Evolutionary conservation across 768 basidiomycete species (phyloP).

Genomic region (Leucogyrophana mollusca): DNA sequence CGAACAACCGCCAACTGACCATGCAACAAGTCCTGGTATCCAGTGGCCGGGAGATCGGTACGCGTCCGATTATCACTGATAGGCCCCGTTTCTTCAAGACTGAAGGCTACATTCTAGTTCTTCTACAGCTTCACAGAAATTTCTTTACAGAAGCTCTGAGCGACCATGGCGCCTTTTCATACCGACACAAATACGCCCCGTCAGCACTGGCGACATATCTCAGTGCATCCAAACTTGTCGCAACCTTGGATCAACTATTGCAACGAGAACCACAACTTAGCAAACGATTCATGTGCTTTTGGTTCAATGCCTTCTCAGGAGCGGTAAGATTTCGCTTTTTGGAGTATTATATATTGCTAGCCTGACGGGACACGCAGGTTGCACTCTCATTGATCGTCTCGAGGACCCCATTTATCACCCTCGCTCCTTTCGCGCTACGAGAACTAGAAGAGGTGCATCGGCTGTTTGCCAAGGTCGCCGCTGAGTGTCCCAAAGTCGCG

Average conservation of each 20-base stretch:
- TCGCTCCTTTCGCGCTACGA: conserved; percentile 58
- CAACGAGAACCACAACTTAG: conserved; percentile 59
- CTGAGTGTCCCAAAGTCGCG: conserved; percentile 57
- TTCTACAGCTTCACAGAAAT: conserved; percentile 66
- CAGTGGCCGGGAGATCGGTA: conserved; percentile 65
- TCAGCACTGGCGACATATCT: conserved; percentile 71
- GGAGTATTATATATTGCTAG: conserved; percentile 1
- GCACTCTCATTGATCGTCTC: conserved; percentile 65
- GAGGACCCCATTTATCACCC: conserved; percentile 55
- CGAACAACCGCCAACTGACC: conserved; percentile 48
- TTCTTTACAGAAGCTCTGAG: conserved; percentile 69
- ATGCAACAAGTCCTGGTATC: conserved; percentile 66
- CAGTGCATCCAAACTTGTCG: conserved; percentile 55
- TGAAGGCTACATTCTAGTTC: conserved; percentile 35
- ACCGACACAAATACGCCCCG: conserved; percentile 62
- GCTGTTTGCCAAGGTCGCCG: conserved; percentile 56
- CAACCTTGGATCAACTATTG: conserved; percentile 54
- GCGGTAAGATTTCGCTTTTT: conserved; percentile 44
- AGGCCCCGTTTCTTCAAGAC: not conserved
- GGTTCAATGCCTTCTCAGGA: conserved; percentile 74
- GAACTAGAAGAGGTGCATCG: conserved; percentile 58
- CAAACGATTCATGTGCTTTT: conserved; percentile 66
- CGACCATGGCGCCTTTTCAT: conserved; percentile 48
- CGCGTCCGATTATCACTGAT: conserved; percentile 4
- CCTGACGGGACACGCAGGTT: conserved; percentile 36